These are phyloP conservation scores for Laburnicola sp. DNA, from an alignment of 2,329 filamentous ascomycete genomes.

Conservation along the genomic window DNA sequence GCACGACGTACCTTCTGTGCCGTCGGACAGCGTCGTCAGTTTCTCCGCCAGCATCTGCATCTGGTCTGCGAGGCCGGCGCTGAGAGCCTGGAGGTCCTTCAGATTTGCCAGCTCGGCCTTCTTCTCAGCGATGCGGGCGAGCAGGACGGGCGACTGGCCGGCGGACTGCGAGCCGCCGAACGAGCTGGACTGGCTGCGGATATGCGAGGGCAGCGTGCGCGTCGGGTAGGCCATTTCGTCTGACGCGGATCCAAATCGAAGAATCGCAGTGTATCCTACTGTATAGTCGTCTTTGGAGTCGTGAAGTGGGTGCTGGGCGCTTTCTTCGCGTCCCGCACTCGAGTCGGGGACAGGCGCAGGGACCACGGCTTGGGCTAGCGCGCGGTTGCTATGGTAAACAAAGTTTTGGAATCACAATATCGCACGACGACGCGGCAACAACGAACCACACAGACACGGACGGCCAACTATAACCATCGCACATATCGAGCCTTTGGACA, in stretches of 20 bases:
- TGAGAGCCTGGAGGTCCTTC: constrained; percentile 76
- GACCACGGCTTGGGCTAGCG: constrained; percentile 7
- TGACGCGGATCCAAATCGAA: neutral
- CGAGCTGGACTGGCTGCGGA: constrained; percentile 60
- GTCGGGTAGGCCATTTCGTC: constrained; percentile 45
- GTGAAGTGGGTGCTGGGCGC: too few species aligned
- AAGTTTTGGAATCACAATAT: constrained; percentile 18
- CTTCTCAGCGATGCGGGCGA: constrained; percentile 81
- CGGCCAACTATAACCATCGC: constrained; percentile 15
- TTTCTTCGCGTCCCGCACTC: constrained; percentile 26
- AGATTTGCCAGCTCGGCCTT: constrained; percentile 79
- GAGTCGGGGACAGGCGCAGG: constrained; percentile 22
- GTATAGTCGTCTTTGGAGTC: neutral
- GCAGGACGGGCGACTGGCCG: constrained; percentile 69
- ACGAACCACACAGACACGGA: constrained; percentile 27
- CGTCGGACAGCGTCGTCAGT: constrained; percentile 74
- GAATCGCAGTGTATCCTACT: neutral
- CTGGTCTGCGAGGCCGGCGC: constrained; percentile 74
- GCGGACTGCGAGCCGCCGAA: constrained; percentile 43
- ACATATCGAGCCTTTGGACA: constrained; percentile 6
- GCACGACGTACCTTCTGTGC: constrained; percentile 68
- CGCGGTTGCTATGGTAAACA: constrained; percentile 43
- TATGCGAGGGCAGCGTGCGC: constrained; percentile 62
- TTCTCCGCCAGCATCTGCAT: constrained; percentile 83
- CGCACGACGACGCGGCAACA: constrained; percentile 33